Conservation (phyloP, 148 eudicot genomes). For the Simmondsia chinensis region DNA sequence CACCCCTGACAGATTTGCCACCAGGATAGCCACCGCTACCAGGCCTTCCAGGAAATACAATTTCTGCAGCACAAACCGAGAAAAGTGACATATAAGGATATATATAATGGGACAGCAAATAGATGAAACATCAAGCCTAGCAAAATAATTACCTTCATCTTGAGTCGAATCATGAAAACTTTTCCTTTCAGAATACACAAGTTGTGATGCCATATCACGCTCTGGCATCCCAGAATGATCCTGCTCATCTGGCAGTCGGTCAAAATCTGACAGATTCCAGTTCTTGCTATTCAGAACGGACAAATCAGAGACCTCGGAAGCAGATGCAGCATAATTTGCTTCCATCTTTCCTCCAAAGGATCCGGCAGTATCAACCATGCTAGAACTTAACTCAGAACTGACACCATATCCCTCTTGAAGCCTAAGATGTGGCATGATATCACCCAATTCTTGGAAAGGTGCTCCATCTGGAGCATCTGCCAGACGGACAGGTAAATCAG, state of each 20-base stretch:
- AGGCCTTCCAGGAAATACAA: constrained; percentile 80
- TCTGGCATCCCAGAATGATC: constrained; percentile 25
- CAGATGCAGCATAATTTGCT: too few relatives aligned
- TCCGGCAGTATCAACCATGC: constrained; percentile 28
- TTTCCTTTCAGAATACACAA: constrained; percentile 31
- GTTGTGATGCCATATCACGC: constrained; percentile 26
- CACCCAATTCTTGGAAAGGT: constrained; percentile 65
- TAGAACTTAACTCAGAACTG: constrained; percentile 22
- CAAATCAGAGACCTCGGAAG: too few relatives aligned
- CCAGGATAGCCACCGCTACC: constrained; percentile 40
- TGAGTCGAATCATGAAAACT: constrained; percentile 43
- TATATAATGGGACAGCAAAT: too few relatives aligned
- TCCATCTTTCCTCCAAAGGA: too few relatives aligned
- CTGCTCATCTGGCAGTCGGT: constrained; percentile 24
- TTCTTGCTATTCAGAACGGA: too few relatives aligned
- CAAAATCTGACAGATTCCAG: too few relatives aligned
- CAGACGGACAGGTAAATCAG: constrained; percentile 66
- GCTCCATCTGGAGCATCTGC: constrained; percentile 70
- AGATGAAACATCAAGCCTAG: too few relatives aligned
- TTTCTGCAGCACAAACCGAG: constrained; percentile 34
- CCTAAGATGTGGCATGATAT: constrained; percentile 76
- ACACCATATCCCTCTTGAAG: constrained; percentile 23
- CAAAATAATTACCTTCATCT: constrained; percentile 67
- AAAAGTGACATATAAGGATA: constrained; percentile 1
- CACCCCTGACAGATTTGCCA: constrained; percentile 30